Evolutionary conservation across 129 eudicot genomes (phyloP).

Genomic region (Flaveria sonorensis): DNA sequence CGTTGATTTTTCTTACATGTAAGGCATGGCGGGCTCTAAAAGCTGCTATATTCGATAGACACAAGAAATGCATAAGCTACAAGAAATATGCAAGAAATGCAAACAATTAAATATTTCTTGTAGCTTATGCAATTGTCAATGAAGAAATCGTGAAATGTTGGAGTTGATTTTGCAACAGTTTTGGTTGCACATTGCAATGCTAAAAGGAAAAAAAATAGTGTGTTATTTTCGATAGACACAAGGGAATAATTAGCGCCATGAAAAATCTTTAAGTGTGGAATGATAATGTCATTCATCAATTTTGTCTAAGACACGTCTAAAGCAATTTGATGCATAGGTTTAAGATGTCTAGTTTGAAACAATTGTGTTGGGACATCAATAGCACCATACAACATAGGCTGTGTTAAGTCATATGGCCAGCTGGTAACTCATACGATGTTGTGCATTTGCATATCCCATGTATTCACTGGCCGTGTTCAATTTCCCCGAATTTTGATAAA

Average conservation of each 20-base stretch:
- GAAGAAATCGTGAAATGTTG: background rate
- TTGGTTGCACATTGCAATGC: background rate
- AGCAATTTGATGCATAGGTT: background rate
- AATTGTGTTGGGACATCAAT: background rate
- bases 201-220: background rate
- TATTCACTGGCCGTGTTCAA: too few relatives aligned
- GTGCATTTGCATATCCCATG: too few relatives aligned
- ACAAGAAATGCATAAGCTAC: too few relatives aligned
- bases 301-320: background rate
- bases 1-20: too few relatives aligned
- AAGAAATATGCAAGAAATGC: background rate
- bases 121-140: background rate
- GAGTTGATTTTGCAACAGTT: background rate
- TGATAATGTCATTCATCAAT: background rate
- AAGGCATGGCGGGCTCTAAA: too few relatives aligned
- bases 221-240: too few relatives aligned
- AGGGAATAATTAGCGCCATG: too few relatives aligned
- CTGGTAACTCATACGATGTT: too few relatives aligned
- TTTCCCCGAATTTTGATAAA: too few relatives aligned
- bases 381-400: background rate
- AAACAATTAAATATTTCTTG: background rate
- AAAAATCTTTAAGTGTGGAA: too few relatives aligned
- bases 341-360: background rate
- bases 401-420: too few relatives aligned
- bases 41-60: too few relatives aligned